Evolutionary conservation across 768 basidiomycete genomes (phyloP), one percentile per base, ranked within the genome.

Genomic region (Podaxis sp.): DNA sequence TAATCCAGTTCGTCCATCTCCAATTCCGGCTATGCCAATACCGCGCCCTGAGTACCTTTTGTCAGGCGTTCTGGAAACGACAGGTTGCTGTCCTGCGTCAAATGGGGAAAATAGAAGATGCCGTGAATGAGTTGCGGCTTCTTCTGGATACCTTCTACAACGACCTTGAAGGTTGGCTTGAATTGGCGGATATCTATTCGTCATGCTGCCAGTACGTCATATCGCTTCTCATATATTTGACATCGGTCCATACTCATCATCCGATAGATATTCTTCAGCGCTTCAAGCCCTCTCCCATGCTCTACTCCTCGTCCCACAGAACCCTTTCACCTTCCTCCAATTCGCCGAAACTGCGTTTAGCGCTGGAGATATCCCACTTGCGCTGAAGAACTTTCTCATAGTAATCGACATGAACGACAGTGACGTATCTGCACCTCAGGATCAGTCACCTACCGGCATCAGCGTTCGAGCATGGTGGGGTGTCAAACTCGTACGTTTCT

Each of bases 301-400:
- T 5, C 81, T 96, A 49, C 79, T 95, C 33, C 83, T 97, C 33
- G 84, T 87, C 2, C 93, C 95, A 0, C 92, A 95, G 66, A 96
- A 95, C 68, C 90, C 92, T 0, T 91, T 93, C 69, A 87, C 90
- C 41, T 82, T 87, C 62, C 82, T 95, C n/a, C 89, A 89, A 66
- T 88, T 87, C 54, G 95, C 93, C 0, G 95, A 97, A 74, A 94
- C 90, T 8, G 93, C 92, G 0, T 95, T 91, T 70, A 91, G 92
- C 0, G 80, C 86, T 0, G 84, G 82, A 1, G 93, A 95, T 71
- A 70, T 92, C 22, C 83, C 89, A 0, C 78, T 94, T 7, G 87
- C 94, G 2, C 77, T 93, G 58, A 91, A 91, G 73, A 87, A 86
- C 78, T 95, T 87, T 77, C 83, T 95, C 6, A 78, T 87, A 33